phyloP scores from a whole-genome alignment of 129 eudicot genomes.

The Tagetes erecta region DNA sequence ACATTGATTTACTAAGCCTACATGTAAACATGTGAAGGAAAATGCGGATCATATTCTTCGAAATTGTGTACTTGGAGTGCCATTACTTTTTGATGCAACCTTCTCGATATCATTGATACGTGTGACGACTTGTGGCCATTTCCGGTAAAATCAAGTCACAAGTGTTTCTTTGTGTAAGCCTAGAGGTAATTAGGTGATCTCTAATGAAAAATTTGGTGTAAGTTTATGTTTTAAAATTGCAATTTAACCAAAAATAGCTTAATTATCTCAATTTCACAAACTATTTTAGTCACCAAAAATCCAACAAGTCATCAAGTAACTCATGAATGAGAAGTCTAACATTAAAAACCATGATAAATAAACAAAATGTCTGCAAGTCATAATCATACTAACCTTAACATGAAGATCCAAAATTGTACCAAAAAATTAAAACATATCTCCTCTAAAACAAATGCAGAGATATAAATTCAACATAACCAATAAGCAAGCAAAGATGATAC shows the following conservation, averaged over 20 bases:
- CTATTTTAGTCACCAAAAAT: not conserved
- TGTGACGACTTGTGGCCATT: no score
- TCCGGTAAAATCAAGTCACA: no score
- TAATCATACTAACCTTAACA: constrained; percentile 12
- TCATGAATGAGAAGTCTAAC: not conserved
- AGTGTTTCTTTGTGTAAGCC: no score
- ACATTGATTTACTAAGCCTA: no score
- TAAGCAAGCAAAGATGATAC: constrained; percentile 7
- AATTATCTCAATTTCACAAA: not conserved
- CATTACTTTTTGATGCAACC: no score
- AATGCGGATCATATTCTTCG: no score
- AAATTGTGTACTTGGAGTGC: no score
- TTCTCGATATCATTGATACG: no score
- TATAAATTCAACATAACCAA: not conserved
- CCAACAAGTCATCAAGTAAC: not conserved
- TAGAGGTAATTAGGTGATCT: no score
- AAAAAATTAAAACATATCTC: constrained; percentile 12
- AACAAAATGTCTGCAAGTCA: not conserved
- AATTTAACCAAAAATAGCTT: not conserved
- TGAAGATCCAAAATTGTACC: constrained; percentile 20
- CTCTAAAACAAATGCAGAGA: not conserved
- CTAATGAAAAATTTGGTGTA: no score
- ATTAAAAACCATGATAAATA: not conserved
- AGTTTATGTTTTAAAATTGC: no score
- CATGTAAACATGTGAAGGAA: no score